These are phyloP conservation scores for Pythium utonaiense DNA, from an alignment of 352 stramenopile genomes.

Conservation along the genomic window DNA sequence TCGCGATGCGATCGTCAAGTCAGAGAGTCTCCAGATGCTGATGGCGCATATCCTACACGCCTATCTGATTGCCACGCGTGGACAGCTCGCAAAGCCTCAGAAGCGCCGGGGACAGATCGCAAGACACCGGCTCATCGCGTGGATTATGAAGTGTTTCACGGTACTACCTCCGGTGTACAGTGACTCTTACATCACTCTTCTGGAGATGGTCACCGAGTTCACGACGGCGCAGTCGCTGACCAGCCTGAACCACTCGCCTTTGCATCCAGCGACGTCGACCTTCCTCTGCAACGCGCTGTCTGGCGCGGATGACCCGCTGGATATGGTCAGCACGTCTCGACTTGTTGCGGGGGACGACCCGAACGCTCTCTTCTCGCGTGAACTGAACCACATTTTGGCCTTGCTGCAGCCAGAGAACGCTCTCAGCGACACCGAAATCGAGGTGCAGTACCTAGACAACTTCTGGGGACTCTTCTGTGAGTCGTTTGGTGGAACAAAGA, in stretches of 20 bases:
- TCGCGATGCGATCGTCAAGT: slow-evolving; percentile 27
- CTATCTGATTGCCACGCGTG: slow-evolving; percentile 54
- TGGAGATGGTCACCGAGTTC: slow-evolving; percentile 78
- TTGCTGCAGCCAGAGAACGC: slow-evolving; percentile 68
- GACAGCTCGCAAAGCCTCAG: slow-evolving; percentile 62
- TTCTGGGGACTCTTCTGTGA: slow-evolving; percentile 55
- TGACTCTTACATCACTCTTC: slow-evolving; percentile 76
- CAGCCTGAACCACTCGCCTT: slow-evolving; percentile 51
- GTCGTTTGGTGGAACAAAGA: slow-evolving; percentile 17
- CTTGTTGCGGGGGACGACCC: slow-evolving; percentile 62
- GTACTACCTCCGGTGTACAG: slow-evolving; percentile 73
- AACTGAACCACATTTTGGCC: slow-evolving; percentile 73
- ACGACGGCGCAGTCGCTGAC: slow-evolving; percentile 77
- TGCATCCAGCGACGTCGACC: slow-evolving; percentile 57
- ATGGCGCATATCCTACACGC: slow-evolving; percentile 68
- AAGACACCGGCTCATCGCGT: slow-evolving; percentile 68
- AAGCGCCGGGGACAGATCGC: slow-evolving; percentile 82
- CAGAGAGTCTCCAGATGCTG: slow-evolving; percentile 50
- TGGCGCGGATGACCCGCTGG: slow-evolving; percentile 50
- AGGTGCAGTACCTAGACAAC: slow-evolving; percentile 80
- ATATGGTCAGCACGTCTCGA: slow-evolving; percentile 50
- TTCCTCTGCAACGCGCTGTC: slow-evolving; percentile 61
- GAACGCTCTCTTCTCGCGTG: slow-evolving; percentile 60
- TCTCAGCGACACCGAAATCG: slow-evolving; percentile 78
- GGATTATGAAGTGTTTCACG: slow-evolving; percentile 74